Base-by-base conservation (phyloP, 495 filamentous ascomycete genomes). In the Oleoguttula mirabilis region DNA sequence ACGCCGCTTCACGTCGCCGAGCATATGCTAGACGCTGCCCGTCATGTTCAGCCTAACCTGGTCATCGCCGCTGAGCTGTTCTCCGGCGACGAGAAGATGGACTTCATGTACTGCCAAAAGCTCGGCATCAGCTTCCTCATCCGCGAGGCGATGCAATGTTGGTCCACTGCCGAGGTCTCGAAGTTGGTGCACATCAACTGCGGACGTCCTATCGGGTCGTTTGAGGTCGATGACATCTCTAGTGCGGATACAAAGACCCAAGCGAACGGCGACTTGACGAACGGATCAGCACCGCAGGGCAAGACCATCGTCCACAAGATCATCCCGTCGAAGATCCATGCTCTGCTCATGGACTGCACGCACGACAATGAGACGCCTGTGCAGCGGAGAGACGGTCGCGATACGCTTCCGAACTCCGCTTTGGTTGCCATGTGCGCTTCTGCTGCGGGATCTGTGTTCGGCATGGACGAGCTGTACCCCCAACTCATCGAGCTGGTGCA, bases 331-430 rank as follows among this genome's bases (percentile, higher is more conserved):
- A 84, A 86, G 0, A 83, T 94, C 0, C 87, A 94, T 36, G 92
- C 90, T 2, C 66, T 99, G 1, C 96, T 99, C 61, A 94, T 94
- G 85, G 92, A 99, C 55, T 99, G 92, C 59, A 99, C 92, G 1
- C 92, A 99, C 59, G 92, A 99, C 63, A 99, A 99, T 55, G 90
- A 96, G 61, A 76, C 84, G 6, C 92, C 92, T 5, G 83, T 88
- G 1, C 90, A 99, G 62, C 95, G 96, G 62, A 75, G 92, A 17
- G 88, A 94, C 58, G 88, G 84, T 17, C 73, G 84, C 39, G 92
- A 99, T 57, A 96, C 92, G 0, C 68, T 99, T 12, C 84, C 92
- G n/a, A 96, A 90, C 55, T 85, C 88, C 28, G 92, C 92, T 14
- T 69, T 99, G 10, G 88, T 96, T 16, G 77, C 75, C 39, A 94